Base-by-base conservation (phyloP, 2,329 filamentous ascomycete species). In the Coleophoma cylindrospora region DNA sequence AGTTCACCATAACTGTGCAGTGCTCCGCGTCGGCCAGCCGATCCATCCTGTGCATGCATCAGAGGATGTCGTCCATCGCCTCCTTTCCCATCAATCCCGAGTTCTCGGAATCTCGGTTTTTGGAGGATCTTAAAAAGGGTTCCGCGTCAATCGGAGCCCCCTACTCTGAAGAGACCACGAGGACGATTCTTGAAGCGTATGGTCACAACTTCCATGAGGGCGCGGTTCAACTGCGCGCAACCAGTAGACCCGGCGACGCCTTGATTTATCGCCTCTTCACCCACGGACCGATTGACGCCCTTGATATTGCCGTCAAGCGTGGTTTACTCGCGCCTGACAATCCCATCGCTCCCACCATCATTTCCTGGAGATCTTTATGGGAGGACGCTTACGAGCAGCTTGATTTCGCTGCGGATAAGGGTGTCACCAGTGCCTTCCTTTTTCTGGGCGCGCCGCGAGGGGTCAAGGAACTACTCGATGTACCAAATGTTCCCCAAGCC, bases 301-400 rank as follows among this genome's bases (percentile, higher is more conserved):
- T 38, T 13, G 36, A 40, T 17, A 40, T 47, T 17, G 45, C 45
- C 13, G 34, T 40, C 19, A 40, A 40, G 21, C 13, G 12, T 13
- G 45, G 45, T 34, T 32, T 47, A 9, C 19, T 47, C 19, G 37
- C 32, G 45, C 17, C 34, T 8, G 36, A 38, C 34, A 37, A 22
- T 5, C 34, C 19, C 3, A 21, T 47, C 10, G 17, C 21, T 21
- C 45, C 34, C 12, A 34, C 40, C 11, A 12, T 32, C 13, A 21
- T 27, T 10, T 22, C 34, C 10, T 38, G 34, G 34, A 21, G 32
- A 9, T 40, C 45, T 40, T 33, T 38, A 11, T 40, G 32, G n/a
- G 45, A 47, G 27, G 34, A 8, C 12, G 34, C 45, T 14, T 47
- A 47, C 34, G 45, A 47, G 27, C 45, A 47, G 45, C 21, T 27